Base-by-base conservation (phyloP, 2,329 filamentous ascomycete genomes). In the Lomentospora prolificans region DNA sequence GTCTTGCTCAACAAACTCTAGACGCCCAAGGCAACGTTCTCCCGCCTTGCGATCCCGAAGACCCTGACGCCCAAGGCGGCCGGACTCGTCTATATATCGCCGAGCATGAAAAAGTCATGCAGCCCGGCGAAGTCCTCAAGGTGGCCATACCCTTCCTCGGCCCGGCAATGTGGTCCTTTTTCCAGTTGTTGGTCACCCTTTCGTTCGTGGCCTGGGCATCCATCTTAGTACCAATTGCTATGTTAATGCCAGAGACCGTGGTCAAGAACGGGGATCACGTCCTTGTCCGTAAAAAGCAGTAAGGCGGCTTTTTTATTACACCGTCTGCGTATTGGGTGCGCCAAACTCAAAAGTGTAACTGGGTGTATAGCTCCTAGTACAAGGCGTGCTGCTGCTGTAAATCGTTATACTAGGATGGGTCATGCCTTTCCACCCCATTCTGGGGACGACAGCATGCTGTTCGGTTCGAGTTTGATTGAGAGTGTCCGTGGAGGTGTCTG, bases 191-290 rank as follows among this genome's bases (percentile, higher is more conserved):
- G 22, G 17, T 22, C 27, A 54, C 52, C 7, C 10, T 44, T 30
- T 54, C 22, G 33, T 12, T 46, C 12, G 12, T 54, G 12, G 6
- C 46, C 12, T 4, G 44, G 36, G 52, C 33, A n/a, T 30, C 33
- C 28, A 10, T 55, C 5, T 28, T 55, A n/a, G 53, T 55, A 17
- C 53, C 53, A 6, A 44, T 55, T 33, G 14, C 53, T 8, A 17
- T 39, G 17, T 24, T 55, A 12, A 48, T 55, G 25, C 53, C 52
- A 10, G 52, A 54, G 28, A 44, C 33, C 4, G 52, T 54, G 8
- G 36, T 54, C 10, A 54, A 30, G 36, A 54, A 54, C 30, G 52
- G 52, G 24, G 52, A 46, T 28, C 9, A 17, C 33, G n/a, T 46
- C n/a, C 12, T 28, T 10, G 36, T 12, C 33, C 33, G 27, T 30